Evolutionary conservation across 306 rosid species (phyloP), one percentile per base, ranked within the genome.

Genomic region (Delonix regia): DNA sequence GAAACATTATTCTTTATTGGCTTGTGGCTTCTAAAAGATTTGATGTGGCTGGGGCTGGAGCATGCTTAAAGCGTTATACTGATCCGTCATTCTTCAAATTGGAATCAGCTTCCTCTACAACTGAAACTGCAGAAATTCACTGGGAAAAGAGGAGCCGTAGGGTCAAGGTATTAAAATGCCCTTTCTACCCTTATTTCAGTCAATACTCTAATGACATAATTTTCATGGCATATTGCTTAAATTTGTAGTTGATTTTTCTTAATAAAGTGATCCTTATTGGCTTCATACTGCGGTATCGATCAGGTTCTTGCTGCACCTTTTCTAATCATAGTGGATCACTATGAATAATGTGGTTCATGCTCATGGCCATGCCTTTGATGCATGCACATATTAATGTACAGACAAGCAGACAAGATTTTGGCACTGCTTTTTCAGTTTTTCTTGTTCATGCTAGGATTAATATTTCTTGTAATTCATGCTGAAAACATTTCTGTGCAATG

Each of bases 31-130:
- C 73, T 76, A 67, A 78, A 84, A 96, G 99, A 93, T 96, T 93
- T 69, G 99, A 96, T 84, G 94, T 91, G 85, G 97, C 96, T 57
- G 99, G 99, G 65, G 99, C 96, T 80, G 98, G 99, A 81, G 96
- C 96, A 48, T 96, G 98, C 85, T 86, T 96, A 75, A 93, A 89
- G 86, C 96, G 99, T 45, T 96, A 89, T 79, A 93, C 98, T 80
- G 96, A 96, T 82, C 99, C 99, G 9, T 96, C 98, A 25, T 89
- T 86, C 85, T 88, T 91, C 83, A 93, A 89, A 88, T 82, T 73
- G 39, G 99, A 88, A 76, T 55, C 92, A 56, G 85, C 89, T 55
- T 77, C 91, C 74, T 79, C 85, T 73, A 78, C 62, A 79, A 73
- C 55, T 42, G 67, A 51, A 60, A 70, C 64, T 4, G 73, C 36